Base-by-base conservation (phyloP, 2,329 filamentous ascomycete genomes). In the Pleurostoma richardsiae region DNA sequence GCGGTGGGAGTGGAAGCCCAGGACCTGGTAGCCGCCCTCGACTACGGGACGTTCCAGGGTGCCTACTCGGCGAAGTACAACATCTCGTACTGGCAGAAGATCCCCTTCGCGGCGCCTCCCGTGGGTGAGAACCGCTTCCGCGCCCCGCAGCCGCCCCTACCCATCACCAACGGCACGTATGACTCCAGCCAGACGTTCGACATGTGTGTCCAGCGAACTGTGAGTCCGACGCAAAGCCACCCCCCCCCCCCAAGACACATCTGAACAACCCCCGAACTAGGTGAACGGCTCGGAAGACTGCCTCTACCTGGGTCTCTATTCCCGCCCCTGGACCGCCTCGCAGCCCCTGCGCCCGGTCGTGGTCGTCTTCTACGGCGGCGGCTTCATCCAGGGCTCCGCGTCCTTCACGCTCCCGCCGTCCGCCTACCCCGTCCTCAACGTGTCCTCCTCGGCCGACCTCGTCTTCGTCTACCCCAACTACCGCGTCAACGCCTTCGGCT, bases 361-460 rank as follows among this genome's bases (percentile, higher is more conserved):
- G 0, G 72, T 84, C 3, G 72, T 73, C 4, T 83, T 81, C 56
- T 82, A 79, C 56, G 81, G 81, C 44, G 81, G 81, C 10, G 82
- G 70, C 3, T 85, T 80, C 62, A 77, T 83, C 43, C 65, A 78
- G 56, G 82, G 80, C 6, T 70, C 69, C 30, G 80, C 76, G 0
- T 71, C 65, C 36, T 79, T 83, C 55, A 61, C 58, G 5, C 66
- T 83, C 6, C 80, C 79, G 4, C 80, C 81, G 3, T 63, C 72
- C 1, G 76, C 70, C 1, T 84, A 77, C 54, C 81, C 79, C 0
- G 68, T 82, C 4, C 65, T 85, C 4, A 81, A 83, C 52, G 76
- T 74, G 4, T 77, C 72, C 29, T 52, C 56, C 2, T 49, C 59
- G 4, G 77, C 77, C 48, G 75, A 81, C 54, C 72, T 80, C 47